Evolutionary conservation across 371 early-diverging fungal species (phyloP).

Genomic region (Gilbertella persicaria): DNA sequence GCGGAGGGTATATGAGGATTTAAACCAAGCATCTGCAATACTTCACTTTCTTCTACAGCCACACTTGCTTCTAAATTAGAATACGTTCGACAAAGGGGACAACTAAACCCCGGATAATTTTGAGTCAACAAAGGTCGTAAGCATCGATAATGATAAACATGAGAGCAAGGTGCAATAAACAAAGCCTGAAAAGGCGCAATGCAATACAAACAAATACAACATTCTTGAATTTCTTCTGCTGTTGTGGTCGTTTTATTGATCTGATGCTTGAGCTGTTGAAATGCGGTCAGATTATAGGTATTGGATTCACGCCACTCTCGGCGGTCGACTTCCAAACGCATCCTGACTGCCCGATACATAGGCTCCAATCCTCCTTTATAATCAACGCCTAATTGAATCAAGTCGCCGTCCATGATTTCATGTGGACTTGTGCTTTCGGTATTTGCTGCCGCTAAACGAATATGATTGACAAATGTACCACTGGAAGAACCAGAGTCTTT

Average conservation of each 20-base stretch:
- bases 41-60: conserved; percentile 73
- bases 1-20: not conserved
- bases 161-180: conserved; percentile 96
- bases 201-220: conserved; percentile 95
- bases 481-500: conserved; percentile 85
- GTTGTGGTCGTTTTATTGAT: conserved; percentile 1
- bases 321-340: conserved; percentile 80
- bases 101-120: conserved; percentile 81
- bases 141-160: conserved; percentile 96
- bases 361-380: conserved; percentile 86
- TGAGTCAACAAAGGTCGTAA: conserved; percentile 70
- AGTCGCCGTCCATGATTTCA: conserved; percentile 78
- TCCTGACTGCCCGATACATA: conserved; percentile 80
- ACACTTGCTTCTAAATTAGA: conserved; percentile 86
- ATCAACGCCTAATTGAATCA: conserved; percentile 89
- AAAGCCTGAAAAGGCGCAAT: conserved; percentile 94
- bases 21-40: conserved; percentile 36
- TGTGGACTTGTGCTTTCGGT: conserved; percentile 69
- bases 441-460: conserved; percentile 76
- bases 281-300: conserved; percentile 24
- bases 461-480: conserved; percentile 89
- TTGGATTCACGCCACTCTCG: conserved; percentile 39
- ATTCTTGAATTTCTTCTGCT: conserved; percentile 66
- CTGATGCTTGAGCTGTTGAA: conserved; percentile 16
- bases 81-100: conserved; percentile 94